A percentile compares a stretch with the other conserved stretches of the same genome.
Conservation (phyloP, 148 eudicot genomes). For the Nepenthes mirabilis region DNA sequence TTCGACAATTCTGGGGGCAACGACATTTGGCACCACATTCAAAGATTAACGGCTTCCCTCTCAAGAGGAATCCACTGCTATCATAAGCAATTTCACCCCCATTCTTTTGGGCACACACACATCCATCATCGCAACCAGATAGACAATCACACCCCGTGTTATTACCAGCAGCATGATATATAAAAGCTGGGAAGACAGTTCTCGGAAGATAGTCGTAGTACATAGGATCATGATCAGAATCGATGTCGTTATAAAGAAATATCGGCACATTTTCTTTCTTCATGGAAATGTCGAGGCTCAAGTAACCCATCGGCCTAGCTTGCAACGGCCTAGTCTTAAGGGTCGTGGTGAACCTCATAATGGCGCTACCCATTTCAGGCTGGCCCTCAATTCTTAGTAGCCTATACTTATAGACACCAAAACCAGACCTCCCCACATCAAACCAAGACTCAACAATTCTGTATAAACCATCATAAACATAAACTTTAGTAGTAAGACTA, state of each 20-base stretch:
- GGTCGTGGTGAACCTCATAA: slow-evolving; percentile 43
- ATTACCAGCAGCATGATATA: slow-evolving; percentile 20
- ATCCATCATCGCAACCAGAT: slow-evolving; percentile 41
- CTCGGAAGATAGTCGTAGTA: slow-evolving; percentile 49
- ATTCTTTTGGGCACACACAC: slow-evolving; percentile 60
- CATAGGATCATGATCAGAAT: slow-evolving; percentile 49
- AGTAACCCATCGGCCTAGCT: slow-evolving; percentile 52
- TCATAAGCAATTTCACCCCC: slow-evolving; percentile 86
- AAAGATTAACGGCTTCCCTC: slow-evolving; percentile 76
- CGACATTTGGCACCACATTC: slow-evolving; percentile 71
- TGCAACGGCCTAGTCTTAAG: slow-evolving; percentile 45
- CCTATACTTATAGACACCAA: slow-evolving; percentile 79
- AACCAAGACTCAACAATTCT: slow-evolving; percentile 58
- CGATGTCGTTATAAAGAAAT: slow-evolving; percentile 65
- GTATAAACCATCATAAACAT: slow-evolving; percentile 95
- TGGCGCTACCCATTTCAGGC: slow-evolving; percentile 75
- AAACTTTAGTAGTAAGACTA: slow-evolving; percentile 46
- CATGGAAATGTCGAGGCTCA: slow-evolving; percentile 60
- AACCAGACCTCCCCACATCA: slow-evolving; percentile 86
- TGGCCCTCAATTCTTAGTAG: slow-evolving; percentile 63
- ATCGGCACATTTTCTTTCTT: slow-evolving; percentile 58
- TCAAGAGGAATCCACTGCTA: slow-evolving; percentile 47
- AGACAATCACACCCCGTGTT: slow-evolving; percentile 58
- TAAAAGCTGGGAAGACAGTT: slow-evolving; percentile 57
- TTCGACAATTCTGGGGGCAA: slow-evolving; percentile 70